phyloP scores from a whole-genome alignment of 306 rosid genomes.

The Boehmeria nivea region DNA sequence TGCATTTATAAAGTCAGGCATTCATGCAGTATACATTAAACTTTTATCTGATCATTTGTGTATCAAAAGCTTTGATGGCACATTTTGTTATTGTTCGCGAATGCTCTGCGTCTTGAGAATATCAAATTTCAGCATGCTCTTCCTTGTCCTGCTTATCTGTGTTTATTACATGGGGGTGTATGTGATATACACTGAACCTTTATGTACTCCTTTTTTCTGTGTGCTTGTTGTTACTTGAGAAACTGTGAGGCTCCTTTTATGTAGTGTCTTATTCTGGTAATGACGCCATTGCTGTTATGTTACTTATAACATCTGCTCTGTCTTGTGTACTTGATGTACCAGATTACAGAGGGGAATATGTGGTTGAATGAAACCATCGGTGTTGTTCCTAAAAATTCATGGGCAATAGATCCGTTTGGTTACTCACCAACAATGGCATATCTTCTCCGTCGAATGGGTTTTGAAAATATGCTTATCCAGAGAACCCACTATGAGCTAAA shows the following conservation, averaged over 20 bases:
- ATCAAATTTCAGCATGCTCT: too few species aligned
- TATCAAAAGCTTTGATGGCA: not conserved
- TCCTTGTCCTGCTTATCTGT: too few species aligned
- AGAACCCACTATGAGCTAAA: conserved; percentile 97
- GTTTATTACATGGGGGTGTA: too few species aligned
- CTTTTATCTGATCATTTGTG: not conserved
- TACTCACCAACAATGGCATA: conserved; percentile 98
- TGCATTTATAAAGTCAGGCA: not conserved
- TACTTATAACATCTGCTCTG: conserved; percentile 12
- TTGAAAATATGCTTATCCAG: conserved; percentile 97
- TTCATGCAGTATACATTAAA: not conserved
- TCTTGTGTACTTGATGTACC: conserved; percentile 33
- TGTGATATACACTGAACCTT: too few species aligned
- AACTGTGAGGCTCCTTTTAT: too few species aligned
- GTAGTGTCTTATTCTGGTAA: too few species aligned
- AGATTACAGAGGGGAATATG: conserved; percentile 90
- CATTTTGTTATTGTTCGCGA: too few species aligned
- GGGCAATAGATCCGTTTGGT: conserved; percentile 99
- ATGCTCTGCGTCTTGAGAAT: too few species aligned
- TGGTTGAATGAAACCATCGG: conserved; percentile 97
- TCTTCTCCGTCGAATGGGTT: conserved; percentile 99
- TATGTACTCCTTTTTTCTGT: too few species aligned
- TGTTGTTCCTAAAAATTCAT: conserved; percentile 83
- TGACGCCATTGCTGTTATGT: not conserved
- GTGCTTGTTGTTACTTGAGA: too few species aligned